Evolutionary conservation across 1,139 yeast species (phyloP), one percentile per base, ranked within the genome.

Genomic region (Pneumocystis oryctolagi): DNA sequence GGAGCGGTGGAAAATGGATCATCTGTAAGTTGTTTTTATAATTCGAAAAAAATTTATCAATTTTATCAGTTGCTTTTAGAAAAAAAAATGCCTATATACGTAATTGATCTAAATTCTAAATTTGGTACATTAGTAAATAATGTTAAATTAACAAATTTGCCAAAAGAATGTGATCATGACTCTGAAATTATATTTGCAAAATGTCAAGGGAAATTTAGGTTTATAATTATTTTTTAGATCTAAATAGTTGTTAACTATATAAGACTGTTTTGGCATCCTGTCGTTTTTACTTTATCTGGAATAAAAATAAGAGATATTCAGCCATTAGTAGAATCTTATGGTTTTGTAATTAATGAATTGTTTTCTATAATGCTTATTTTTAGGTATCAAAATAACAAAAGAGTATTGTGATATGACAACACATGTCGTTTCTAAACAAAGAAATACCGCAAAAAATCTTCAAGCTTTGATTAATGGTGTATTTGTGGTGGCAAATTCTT

Each of bases 371-470:
- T 63, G 60, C 31, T 59, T 53, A 18, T 25, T 39, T 20, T 34
- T 61, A 42, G 62, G 62, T 14, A 61, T 63, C 47, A 57, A 58
- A 25, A 56, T 56, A 30, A 12, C 58, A 6, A 55, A 61, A n/a
- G 61, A 60, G 14, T 61, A 56, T 34, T 32, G 20, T 9, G 56
- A 58, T 4, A 30, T 31, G 20, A 63, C 64, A 37, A 61, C 64
- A 14, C 64, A 58, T 53, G 63, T 63, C 18, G 37, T 63, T 14
- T 60, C 62, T 20, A 58, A 42, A 30, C 56, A 60, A 18, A 56
- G 59, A 58, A 63, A 58, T 59, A 61, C 63, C 1, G 60, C 64
- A 5, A 57, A 58, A 58, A 58, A 39, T 20, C 34, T 63, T 56
- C 63, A 58, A 35, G 64, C 63, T 35, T 30, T 63, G 18, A 57